A percentile compares a stretch with the other conserved stretches of the same genome.
phyloP scores from a whole-genome alignment of 2,329 filamentous ascomycete species.

The Orbilia quercus region DNA sequence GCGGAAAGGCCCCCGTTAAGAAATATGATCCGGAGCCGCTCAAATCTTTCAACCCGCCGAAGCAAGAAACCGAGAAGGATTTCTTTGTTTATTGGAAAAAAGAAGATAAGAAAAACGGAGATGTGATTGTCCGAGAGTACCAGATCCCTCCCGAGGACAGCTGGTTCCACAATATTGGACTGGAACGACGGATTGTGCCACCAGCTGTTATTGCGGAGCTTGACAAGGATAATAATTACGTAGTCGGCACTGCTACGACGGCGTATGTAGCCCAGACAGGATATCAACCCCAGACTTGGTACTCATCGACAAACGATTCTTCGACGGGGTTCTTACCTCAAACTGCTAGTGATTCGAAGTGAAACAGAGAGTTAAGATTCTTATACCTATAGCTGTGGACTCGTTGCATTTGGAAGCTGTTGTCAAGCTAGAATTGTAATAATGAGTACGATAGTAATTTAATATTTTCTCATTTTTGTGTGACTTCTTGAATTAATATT shows the following conservation, averaged over 20 bases:
- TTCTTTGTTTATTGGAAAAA: conserved; percentile 15
- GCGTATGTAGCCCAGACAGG: conserved; percentile 56
- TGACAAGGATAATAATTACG: conserved; percentile 3
- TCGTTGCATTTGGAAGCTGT: too few species aligned
- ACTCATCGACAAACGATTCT: not conserved
- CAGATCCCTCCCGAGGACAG: conserved; percentile 6
- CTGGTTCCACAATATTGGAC: not conserved
- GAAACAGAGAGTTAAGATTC: too few species aligned
- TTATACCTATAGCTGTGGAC: too few species aligned
- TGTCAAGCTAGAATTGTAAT: too few species aligned
- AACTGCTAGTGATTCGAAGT: too few species aligned
- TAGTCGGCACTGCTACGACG: not conserved
- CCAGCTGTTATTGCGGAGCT: not conserved
- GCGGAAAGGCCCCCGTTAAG: not conserved
- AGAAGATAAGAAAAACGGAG: conserved; percentile 7
- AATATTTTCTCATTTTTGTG: too few species aligned
- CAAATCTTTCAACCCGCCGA: not conserved
- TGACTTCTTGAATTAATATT: too few species aligned
- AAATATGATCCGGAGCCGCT: not conserved
- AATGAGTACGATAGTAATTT: too few species aligned
- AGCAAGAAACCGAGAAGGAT: not conserved
- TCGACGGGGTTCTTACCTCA: too few species aligned
- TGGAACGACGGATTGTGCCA: conserved; percentile 4
- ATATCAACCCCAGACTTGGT: not conserved
- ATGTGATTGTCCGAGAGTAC: conserved; percentile 21